Evolutionary conservation across 805 yeast species (phyloP), one percentile per base, ranked within the genome.

Genomic region (Candida awuae): DNA sequence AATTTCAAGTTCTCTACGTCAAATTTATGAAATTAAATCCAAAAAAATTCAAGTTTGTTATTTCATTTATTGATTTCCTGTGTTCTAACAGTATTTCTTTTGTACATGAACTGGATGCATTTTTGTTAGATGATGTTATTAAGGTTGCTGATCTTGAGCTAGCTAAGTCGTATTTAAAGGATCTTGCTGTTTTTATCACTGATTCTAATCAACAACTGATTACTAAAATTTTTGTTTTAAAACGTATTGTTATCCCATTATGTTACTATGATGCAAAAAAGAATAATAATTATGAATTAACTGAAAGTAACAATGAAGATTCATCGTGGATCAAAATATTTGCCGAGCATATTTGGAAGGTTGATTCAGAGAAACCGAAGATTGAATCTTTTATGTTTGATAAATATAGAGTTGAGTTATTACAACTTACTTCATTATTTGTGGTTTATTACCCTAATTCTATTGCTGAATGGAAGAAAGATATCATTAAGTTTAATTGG

Each of bases 401-500:
- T 53, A 66, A 71, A 27, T 81, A 75, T 59, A 68, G 95, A 41
- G 73, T 84, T 45, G 92, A 84, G 42, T 63, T 90, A 8, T 66
- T 92, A 17, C 95, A 88, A 48, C 59, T 87, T 54, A 82, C 97
- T 0, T 78, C 95, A 0, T 61, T 82, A 32, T 62, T 92, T 32
- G 73, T 87, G 19, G 78, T 79, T 52, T 73, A 77, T 60, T 78
- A 84, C 1, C 77, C 94, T 0, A 58, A 63, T 0, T 59, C 68
- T 9, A 68, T 85, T 19, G 63, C 71, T 7, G 81, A 75, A 13
- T 69, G 73, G 48, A 69, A 84, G 31, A 90, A 86, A 54, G 95
- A 87, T 50, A 76, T 92, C 31, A 85, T 92, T 58, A 86, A 85
- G 57, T 92, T 87, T 62, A 83, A 87, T 50, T 92, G 99, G 99